Evolutionary conservation across 768 basidiomycete genomes (phyloP).

Genomic region (Rhizopogon vulgaris): DNA sequence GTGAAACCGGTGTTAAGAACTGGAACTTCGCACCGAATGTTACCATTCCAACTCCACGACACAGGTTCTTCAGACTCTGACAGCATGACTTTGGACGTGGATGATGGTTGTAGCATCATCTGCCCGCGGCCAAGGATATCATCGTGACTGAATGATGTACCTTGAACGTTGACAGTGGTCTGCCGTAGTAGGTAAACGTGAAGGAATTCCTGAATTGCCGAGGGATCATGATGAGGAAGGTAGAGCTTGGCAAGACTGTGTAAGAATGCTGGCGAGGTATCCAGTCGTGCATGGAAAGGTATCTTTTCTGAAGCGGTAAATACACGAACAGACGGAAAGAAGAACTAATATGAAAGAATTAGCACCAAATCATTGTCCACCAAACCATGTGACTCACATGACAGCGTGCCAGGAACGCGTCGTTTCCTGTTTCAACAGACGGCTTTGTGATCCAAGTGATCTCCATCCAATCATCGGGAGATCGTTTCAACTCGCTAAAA

Average conservation of each 20-base stretch:
- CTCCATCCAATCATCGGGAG: constrained; percentile 28
- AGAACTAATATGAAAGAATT: constrained; percentile 35
- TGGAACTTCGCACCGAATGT: constrained; percentile 34
- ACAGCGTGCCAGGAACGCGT: constrained; percentile 18
- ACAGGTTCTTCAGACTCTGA: constrained; percentile 20
- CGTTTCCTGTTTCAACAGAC: constrained; percentile 1
- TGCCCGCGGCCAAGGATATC: constrained; percentile 43
- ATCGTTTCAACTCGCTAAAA: constrained; percentile 19
- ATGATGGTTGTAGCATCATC: constrained; percentile 36
- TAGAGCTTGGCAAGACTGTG: constrained; percentile 7
- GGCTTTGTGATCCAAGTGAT: constrained; percentile 24
- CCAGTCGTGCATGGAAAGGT: constrained; percentile 62
- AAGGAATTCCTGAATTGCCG: constrained; percentile 20
- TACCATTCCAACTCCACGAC: constrained; percentile 59
- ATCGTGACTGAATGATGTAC: constrained; percentile 10
- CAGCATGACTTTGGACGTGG: constrained; percentile 15
- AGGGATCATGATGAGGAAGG: constrained; percentile 7
- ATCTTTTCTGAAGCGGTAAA: constrained; percentile 52
- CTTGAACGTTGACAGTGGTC: constrained; percentile 32
- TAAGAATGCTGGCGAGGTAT: constrained; percentile 37
- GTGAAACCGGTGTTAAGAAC: constrained; percentile 44
- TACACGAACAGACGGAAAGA: constrained; percentile 54
- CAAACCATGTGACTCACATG: constrained; percentile 17
- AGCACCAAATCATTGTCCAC: neutral
- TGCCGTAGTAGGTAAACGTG: constrained; percentile 55